phyloP scores from a whole-genome alignment of 441 rosid genomes.

The Jatropha podagrica region DNA sequence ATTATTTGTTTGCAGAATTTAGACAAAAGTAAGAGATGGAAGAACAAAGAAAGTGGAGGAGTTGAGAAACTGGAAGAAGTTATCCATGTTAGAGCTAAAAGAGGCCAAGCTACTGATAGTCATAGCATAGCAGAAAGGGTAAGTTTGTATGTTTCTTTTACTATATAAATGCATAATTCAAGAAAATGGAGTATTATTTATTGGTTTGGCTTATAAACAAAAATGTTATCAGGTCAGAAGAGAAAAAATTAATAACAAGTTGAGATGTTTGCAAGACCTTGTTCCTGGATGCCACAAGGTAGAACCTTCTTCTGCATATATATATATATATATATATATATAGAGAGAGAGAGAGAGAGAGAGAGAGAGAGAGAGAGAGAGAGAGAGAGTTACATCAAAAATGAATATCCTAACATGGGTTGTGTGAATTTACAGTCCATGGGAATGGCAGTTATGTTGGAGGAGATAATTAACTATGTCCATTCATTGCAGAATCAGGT shows the following conservation, averaged over 20 bases:
- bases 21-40: conserved; percentile 35
- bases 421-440: too few relatives aligned
- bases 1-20: conserved; percentile 22
- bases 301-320: conserved; percentile 18
- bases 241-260: conserved; percentile 80
- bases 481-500: conserved; percentile 90
- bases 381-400: too few relatives aligned
- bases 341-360: too few relatives aligned
- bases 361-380: too few relatives aligned
- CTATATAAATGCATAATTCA: conserved; percentile 20
- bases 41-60: conserved; percentile 27
- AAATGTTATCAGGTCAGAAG: conserved; percentile 58
- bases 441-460: conserved; percentile 93
- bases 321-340: too few relatives aligned
- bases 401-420: too few relatives aligned
- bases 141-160: conserved; percentile 28
- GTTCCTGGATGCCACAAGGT: conserved; percentile 88
- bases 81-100: conserved; percentile 84
- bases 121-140: conserved; percentile 96
- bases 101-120: conserved; percentile 96
- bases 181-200: not conserved
- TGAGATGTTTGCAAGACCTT: conserved; percentile 86
- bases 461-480: conserved; percentile 90
- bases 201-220: not conserved
- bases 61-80: conserved; percentile 33